phyloP scores from a whole-genome alignment of 1,284 basidiomycete genomes.

The Lentinula novae-zelandiae region DNA sequence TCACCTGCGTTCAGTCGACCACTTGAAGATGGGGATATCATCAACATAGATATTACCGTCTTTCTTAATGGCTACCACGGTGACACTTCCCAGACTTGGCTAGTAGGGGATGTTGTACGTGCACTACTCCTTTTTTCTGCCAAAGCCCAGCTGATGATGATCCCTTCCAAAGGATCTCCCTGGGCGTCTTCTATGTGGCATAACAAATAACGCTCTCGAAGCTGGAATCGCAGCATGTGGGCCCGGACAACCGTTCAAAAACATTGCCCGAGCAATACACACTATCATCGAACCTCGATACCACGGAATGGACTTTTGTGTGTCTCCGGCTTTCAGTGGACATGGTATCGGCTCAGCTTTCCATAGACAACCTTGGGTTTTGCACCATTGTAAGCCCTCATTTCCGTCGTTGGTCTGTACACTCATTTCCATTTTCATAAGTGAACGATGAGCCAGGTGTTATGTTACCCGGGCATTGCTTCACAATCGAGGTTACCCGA shows the following conservation, averaged over 20 bases:
- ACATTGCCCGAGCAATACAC: constrained; percentile 78
- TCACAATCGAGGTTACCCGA: constrained; percentile 74
- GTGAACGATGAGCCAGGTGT: constrained; percentile 75
- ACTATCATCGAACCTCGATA: constrained; percentile 32
- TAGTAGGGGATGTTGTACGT: constrained; percentile 71
- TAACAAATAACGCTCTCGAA: constrained; percentile 66
- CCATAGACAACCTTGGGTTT: constrained; percentile 82
- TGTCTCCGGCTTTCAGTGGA: constrained; percentile 76
- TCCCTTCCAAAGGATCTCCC: constrained; percentile 45
- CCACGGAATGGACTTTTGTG: constrained; percentile 35
- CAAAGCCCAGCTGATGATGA: not conserved
- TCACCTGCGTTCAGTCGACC: constrained; percentile 52
- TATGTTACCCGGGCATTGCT: constrained; percentile 83
- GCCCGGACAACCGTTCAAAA: constrained; percentile 69
- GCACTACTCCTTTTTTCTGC: not conserved
- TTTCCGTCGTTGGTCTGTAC: constrained; percentile 6
- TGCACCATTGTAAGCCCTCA: constrained; percentile 46
- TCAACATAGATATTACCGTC: constrained; percentile 84
- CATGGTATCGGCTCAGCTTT: constrained; percentile 88
- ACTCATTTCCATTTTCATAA: constrained; percentile 24
- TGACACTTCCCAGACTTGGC: constrained; percentile 80
- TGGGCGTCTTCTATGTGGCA: constrained; percentile 59
- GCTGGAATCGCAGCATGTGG: constrained; percentile 75
- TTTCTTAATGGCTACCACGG: constrained; percentile 81
- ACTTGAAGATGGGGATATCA: constrained; percentile 75